A percentile compares a stretch with the other conserved stretches of the same genome.
These are phyloP conservation scores for Fusarium multiceps DNA, from an alignment of 2,329 filamentous ascomycete species.

Conservation along the genomic window DNA sequence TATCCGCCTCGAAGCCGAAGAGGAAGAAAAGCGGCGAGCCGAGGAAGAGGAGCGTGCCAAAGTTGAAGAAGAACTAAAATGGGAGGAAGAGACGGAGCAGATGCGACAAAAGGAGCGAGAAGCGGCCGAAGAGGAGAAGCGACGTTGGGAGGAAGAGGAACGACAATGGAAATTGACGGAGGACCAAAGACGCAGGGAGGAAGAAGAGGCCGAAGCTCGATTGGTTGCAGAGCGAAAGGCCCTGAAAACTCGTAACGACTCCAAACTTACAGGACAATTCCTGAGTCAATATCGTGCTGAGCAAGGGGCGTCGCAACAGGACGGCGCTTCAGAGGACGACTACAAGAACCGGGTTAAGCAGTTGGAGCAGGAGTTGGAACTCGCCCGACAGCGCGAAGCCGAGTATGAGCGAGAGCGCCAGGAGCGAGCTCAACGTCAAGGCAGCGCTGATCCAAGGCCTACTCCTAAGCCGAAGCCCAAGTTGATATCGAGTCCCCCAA, in stretches of 20 bases:
- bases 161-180: slow-evolving; percentile 81
- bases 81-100: slow-evolving; percentile 73
- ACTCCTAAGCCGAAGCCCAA: slow-evolving; percentile 47
- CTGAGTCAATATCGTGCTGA: slow-evolving; percentile 88
- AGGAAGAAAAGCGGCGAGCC: slow-evolving; percentile 61
- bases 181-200: slow-evolving; percentile 75
- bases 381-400: slow-evolving; percentile 70
- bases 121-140: slow-evolving; percentile 74
- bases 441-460: slow-evolving; percentile 28
- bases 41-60: slow-evolving; percentile 74
- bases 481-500: slow-evolving; percentile 51
- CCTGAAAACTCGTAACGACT: slow-evolving; percentile 71
- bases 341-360: slow-evolving; percentile 79
- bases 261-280: slow-evolving; percentile 81
- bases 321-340: slow-evolving; percentile 52
- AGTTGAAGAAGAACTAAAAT: slow-evolving; percentile 72
- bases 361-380: slow-evolving; percentile 77
- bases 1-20: slow-evolving; percentile 64
- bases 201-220: slow-evolving; percentile 76
- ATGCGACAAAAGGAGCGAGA: slow-evolving; percentile 69
- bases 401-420: slow-evolving; percentile 70
- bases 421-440: slow-evolving; percentile 55
- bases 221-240: slow-evolving; percentile 74
- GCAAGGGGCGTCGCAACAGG: slow-evolving; percentile 51
- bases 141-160: slow-evolving; percentile 82